Evolutionary conservation across 192 early-diverging fungal species (phyloP).

Genomic region (Coemansia sp.): DNA sequence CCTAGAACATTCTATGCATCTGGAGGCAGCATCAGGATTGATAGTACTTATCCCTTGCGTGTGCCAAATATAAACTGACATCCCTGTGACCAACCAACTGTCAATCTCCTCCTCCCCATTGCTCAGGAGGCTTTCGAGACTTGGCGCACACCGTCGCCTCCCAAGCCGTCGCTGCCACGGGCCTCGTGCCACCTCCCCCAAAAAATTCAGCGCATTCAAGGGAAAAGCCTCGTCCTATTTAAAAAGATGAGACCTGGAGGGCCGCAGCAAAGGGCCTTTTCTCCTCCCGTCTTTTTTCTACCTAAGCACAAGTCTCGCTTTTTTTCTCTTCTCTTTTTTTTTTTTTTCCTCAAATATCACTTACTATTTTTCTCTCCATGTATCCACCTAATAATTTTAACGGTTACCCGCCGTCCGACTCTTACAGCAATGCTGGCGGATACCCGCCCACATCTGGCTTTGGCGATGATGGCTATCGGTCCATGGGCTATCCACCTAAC

Average conservation of each 20-base stretch:
- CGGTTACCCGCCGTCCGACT: not conserved
- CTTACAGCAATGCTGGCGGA: constrained; percentile 5
- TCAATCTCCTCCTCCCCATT: not conserved
- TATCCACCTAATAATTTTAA: constrained; percentile 21
- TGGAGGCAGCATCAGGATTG: not conserved
- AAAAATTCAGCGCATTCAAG: not conserved
- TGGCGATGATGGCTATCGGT: constrained; percentile 1
- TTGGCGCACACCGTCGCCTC: not conserved
- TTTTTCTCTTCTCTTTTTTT: not conserved
- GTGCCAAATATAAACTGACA: not conserved
- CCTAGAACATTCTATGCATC: not conserved
- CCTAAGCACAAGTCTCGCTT: not conserved
- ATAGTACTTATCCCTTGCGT: not conserved
- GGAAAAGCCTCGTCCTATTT: not conserved
- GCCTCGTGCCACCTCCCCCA: not conserved
- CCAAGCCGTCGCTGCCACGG: not conserved
- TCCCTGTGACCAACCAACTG: not conserved
- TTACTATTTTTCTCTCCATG: constrained; percentile 6
- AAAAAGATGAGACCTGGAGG: not conserved
- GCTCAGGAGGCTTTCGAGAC: not conserved
- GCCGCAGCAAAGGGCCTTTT: constrained; percentile 4
- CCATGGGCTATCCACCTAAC: not conserved
- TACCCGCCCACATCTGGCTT: constrained; percentile 12
- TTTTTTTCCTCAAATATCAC: not conserved
- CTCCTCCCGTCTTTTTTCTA: not conserved